These are phyloP conservation scores for Pythium brachiatum DNA, from an alignment of 352 stramenopile species.

Conservation along the genomic window DNA sequence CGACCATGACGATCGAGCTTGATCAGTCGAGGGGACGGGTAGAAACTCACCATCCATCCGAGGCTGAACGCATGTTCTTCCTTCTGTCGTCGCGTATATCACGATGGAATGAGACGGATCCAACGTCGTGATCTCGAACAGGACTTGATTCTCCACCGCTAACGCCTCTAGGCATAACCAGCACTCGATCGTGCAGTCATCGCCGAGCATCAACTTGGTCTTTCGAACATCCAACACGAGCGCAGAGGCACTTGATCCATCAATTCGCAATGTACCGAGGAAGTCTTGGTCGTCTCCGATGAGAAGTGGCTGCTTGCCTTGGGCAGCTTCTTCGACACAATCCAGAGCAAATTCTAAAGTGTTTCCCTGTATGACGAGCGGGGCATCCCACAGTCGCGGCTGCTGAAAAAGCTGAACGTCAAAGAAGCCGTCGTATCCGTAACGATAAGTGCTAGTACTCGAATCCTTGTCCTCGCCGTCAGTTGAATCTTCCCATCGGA, in stretches of 20 bases:
- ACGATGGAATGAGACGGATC: constrained; percentile 5
- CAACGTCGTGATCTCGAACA: constrained; percentile 15
- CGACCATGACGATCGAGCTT: not conserved
- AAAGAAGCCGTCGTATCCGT: constrained; percentile 52
- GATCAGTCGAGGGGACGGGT: not conserved
- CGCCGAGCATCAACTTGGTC: constrained; percentile 15
- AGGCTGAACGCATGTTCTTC: not conserved
- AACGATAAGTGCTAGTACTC: constrained; percentile 50
- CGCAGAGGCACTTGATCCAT: not conserved
- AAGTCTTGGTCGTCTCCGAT: constrained; percentile 31
- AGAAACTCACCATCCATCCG: not conserved
- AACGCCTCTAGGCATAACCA: constrained; percentile 37
- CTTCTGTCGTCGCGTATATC: not conserved
- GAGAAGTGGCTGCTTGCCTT: constrained; percentile 2
- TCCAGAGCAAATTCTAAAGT: constrained; percentile 37
- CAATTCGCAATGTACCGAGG: constrained; percentile 31
- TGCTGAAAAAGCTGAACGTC: constrained; percentile 47
- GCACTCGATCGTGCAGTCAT: constrained; percentile 54
- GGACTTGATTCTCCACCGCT: constrained; percentile 9
- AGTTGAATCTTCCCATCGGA: constrained; percentile 36
- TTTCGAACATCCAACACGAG: constrained; percentile 24
- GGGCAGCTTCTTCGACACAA: not conserved
- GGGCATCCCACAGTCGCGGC: constrained; percentile 22
- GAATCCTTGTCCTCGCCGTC: not conserved
- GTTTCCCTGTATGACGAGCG: constrained; percentile 49